Percentiles rank a stretch among this genome's conserved stretches.
Evolutionary conservation across 129 eudicot species (phyloP).

Genomic region (Glebionis coronaria): DNA sequence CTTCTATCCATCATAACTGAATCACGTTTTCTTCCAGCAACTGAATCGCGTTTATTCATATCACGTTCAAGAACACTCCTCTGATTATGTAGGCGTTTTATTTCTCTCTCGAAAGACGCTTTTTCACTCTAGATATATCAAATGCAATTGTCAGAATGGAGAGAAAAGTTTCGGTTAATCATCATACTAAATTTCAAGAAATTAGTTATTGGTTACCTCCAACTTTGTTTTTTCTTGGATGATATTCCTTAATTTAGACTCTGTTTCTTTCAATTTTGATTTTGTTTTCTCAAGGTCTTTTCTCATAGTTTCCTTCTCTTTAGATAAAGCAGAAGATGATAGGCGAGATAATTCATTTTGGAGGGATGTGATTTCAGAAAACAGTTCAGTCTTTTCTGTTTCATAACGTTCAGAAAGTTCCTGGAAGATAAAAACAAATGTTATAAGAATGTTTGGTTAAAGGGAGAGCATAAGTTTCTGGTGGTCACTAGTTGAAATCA

Average conservation of each 20-base stretch:
- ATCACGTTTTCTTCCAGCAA: conserved; percentile 80
- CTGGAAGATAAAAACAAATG: conserved; percentile 35
- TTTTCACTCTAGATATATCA: conserved; percentile 68
- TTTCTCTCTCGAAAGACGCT: conserved; percentile 84
- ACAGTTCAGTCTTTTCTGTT: conserved; percentile 44
- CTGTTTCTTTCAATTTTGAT: conserved; percentile 78
- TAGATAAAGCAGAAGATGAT: conserved; percentile 69
- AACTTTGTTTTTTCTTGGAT: conserved; percentile 93
- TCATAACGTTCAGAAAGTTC: conserved; percentile 62
- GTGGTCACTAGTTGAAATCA: conserved; percentile 2
- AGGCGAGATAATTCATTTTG: conserved; percentile 53
- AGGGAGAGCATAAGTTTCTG: conserved; percentile 10
- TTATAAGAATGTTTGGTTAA: background rate
- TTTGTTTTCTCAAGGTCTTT: conserved; percentile 96
- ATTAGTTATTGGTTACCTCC: conserved; percentile 51
- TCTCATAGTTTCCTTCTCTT: conserved; percentile 79
- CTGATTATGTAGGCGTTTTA: conserved; percentile 66
- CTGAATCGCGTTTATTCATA: conserved; percentile 57
- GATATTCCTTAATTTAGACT: conserved; percentile 69
- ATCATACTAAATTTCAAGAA: conserved; percentile 6
- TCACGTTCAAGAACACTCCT: conserved; percentile 84
- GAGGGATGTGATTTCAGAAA: conserved; percentile 56
- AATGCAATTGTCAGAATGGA: conserved; percentile 8
- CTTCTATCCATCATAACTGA: conserved; percentile 67
- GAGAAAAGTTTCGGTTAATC: conserved; percentile 11